Conservation (phyloP, 495 filamentous ascomycete species). For the Terfezia claveryi region DNA sequence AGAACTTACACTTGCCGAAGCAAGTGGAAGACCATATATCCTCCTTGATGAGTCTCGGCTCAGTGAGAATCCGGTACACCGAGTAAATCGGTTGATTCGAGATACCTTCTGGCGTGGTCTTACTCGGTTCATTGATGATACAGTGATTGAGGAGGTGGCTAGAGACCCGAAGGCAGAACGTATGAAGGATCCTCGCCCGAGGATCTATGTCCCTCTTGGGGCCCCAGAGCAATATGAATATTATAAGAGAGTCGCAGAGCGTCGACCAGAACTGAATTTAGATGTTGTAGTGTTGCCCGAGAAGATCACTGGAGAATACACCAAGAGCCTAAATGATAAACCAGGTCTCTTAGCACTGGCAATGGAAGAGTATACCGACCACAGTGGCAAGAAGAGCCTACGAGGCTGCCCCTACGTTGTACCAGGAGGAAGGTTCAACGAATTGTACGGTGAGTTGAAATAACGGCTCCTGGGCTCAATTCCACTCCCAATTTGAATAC, state of each 20-base stretch:
- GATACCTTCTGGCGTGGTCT: slow-evolving; percentile 77
- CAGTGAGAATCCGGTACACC: slow-evolving; percentile 78
- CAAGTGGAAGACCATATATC: slow-evolving; percentile 62
- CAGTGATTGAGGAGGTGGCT: slow-evolving; percentile 65
- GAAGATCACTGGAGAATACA: slow-evolving; percentile 53
- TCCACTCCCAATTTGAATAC: slow-evolving; percentile 1
- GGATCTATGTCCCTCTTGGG: slow-evolving; percentile 79
- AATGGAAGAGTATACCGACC: slow-evolving; percentile 53
- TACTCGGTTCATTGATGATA: slow-evolving; percentile 69
- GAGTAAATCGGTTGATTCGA: slow-evolving; percentile 64
- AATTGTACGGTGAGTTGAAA: slow-evolving; percentile 44
- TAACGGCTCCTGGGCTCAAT: neutral
- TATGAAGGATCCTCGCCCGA: slow-evolving; percentile 62
- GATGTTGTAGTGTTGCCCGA: slow-evolving; percentile 62
- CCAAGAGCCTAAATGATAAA: slow-evolving; percentile 50
- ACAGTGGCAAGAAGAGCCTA: slow-evolving; percentile 41
- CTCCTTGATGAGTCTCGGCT: slow-evolving; percentile 70
- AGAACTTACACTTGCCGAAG: slow-evolving; percentile 73
- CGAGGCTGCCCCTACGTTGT: slow-evolving; percentile 85
- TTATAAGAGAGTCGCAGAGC: slow-evolving; percentile 51
- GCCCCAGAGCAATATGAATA: slow-evolving; percentile 75
- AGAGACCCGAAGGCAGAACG: slow-evolving; percentile 68
- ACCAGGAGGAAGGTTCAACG: slow-evolving; percentile 89
- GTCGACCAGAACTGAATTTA: slow-evolving; percentile 56
- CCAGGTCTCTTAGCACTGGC: slow-evolving; percentile 76